Evolutionary conservation across 1,139 yeast genomes (phyloP), one percentile per base, ranked within the genome.

Genomic region (Geotrichum bryndzae): DNA sequence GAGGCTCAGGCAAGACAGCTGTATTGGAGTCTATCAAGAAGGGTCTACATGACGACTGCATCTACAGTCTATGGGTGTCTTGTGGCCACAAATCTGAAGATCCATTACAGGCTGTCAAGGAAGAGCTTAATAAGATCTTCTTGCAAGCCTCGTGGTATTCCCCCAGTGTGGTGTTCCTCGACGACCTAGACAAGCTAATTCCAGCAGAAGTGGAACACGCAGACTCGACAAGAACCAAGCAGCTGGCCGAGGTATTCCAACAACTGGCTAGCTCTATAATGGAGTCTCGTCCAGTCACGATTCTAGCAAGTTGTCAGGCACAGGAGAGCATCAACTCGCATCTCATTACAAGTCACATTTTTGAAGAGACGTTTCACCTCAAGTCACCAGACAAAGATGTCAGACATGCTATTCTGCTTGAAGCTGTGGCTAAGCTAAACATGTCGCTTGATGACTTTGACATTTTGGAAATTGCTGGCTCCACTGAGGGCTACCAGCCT

Each of bases 401-500:
- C 2, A 79, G 97, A 60, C 76, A 77, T 41, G 74, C 76, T 25
- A 78, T 90, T 11, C 67, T 90, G 50, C 73, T 77, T 8, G 77
- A 79, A 54, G 84, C 85, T 57, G 68, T 87, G 7, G 62, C 67
- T 0, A 63, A 67, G 53, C 70, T 68, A 63, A 74, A 67, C 1
- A 62, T 76, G 76, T 56, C 71, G 68, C 13, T 75, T 76, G 69
- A 70, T 66, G 74, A 77, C 3, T 79, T 84, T 64, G 92, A 87
- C 68, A 70, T 86, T 22, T 80, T 86, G 73, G 96, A 90, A 68
- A 79, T 91, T 67, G 87, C 91, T 0, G 76, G 50, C 31, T 94
- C 87, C 62, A 88, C 96, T 0, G 98, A 94, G 69, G 98, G 98
- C 0, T 94, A 87, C 72, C 82, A 90, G 51, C 96, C 97, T 0